Base-by-base conservation (phyloP, 2,329 filamentous ascomycete species). In the Periconia digitata region DNA sequence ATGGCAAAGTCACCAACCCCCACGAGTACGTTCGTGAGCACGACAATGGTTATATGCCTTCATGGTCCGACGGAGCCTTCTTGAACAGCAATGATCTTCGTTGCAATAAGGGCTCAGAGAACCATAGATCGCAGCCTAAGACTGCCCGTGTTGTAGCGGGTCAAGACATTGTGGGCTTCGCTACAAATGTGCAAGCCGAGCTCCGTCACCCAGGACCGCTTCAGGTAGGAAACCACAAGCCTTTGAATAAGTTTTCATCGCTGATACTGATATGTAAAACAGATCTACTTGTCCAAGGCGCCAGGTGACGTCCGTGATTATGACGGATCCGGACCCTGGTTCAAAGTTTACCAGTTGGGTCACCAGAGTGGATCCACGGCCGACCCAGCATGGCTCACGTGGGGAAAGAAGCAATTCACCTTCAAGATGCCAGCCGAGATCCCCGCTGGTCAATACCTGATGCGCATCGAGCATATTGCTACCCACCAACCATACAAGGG, bases 241-340 rank as follows among this genome's bases (percentile, higher is more conserved):
- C 34, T 37, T 37, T 16, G n/a, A 37, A 8, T n/a, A 8, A n/a
- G 34, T 7, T 37, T 8, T 7, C 7, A 37, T n/a, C n/a, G 7
- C n/a, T n/a, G 34, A 37, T 58, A 64, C 44, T 59, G 61, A 3
- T 59, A 61, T 1, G 57, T 58, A 1, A 52, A 59, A 41, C 60
- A 62, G 43, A 53, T 63, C 20, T 71, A 71, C 57, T 58, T 71
- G 47, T 62, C 59, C 50, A 69, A 76, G 66, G 82, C 79, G 48
- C 76, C 87, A 52, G 82, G 6, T 70, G 86, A 84, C 67, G 79
- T 88, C 51, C 81, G 85, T 62, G 79, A 77, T 27, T 85, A 87
- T 60, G 86, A 90, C 71, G 85, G 86, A 55, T 79, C 86, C 46
- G 79, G 66, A 15, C 64, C 66, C 39, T 71, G 67, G 67, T 55